Base-by-base conservation (phyloP, 2,329 filamentous ascomycete species). In the Penicillium digitatum region DNA sequence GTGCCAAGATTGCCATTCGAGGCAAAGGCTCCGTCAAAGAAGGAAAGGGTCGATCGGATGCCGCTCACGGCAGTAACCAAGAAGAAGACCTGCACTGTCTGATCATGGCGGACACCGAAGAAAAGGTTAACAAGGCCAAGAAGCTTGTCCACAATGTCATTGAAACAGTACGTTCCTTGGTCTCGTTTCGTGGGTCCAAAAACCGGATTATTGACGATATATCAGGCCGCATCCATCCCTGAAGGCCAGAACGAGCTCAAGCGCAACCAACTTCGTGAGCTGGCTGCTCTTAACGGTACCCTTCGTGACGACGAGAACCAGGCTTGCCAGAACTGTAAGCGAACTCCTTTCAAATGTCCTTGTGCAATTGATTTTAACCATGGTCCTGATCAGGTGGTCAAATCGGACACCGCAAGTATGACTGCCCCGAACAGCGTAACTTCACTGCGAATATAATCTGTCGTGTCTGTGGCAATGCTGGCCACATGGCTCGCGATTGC, bases 11-110 rank as follows among this genome's bases (percentile, higher is more conserved):
- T 80, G 94, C 94, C 66, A 99, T 99, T 73, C 93, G 94, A 78
- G 94, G 94, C 81, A 99, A 99, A 79, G 94, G 94, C 74, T 99
- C 94, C 69, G 94, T 99, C 74, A 99, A 99, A 78, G 94, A 99
- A 84, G 94, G 94, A 81, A 99, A 99, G 76, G 94, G 94, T 66
- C 91, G 94, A 66, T 97, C 94, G 79, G 94, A 99, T 76, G 94
- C 94, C 69, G 94, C 94, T 79, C 94, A 99, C 78, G 91, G 93
- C 75, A 97, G 94, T 83, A 99, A 99, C 82, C 94, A 99, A 83
- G 94, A 99, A 81, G 94, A 99, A 79, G 94, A 99, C 74, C 82
- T 99, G 55, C 94, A 99, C 78, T 99, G 94, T 77, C 81, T 99
- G 73, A 97, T 99, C 79, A 99, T 99, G 94, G 94, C 94, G 70